These are phyloP conservation scores for Pseudovirgaria hyperparasitica DNA, from an alignment of 2,329 filamentous ascomycete genomes.

Conservation along the genomic window DNA sequence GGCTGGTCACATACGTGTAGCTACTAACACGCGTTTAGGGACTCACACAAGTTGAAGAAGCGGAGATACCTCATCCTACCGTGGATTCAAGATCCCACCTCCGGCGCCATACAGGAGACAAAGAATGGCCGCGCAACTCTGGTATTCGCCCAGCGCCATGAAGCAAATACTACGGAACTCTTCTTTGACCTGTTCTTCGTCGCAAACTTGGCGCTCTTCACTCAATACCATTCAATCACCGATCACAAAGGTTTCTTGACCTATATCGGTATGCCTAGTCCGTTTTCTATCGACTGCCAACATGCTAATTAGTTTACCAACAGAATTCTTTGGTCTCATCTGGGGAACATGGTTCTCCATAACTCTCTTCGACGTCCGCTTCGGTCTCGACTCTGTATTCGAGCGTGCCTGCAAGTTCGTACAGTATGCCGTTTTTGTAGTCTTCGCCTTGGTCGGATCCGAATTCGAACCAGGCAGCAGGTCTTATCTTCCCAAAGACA, in stretches of 20 bases:
- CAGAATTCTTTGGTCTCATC: conserved; percentile 3
- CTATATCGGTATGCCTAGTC: background rate
- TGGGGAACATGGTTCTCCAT: conserved; percentile 6
- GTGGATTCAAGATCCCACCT: conserved; percentile 2
- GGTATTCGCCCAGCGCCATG: conserved; percentile 9
- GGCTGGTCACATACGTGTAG: no score
- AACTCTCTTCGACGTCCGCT: conserved; percentile 4
- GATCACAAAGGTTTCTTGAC: background rate
- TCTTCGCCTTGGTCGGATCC: conserved; percentile 3
- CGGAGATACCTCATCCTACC: no score
- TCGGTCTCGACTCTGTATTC: conserved; percentile 3
- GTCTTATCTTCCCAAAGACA: no score
- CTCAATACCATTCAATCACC: conserved; percentile 2
- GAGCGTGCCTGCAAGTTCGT: conserved; percentile 3
- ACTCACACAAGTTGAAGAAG: no score
- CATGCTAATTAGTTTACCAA: no score
- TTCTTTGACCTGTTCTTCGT: conserved; percentile 7
- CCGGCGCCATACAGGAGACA: conserved; percentile 3
- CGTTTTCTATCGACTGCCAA: no score
- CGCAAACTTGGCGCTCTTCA: conserved; percentile 5
- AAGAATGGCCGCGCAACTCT: no score
- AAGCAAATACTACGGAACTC: conserved; percentile 5
- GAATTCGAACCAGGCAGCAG: conserved; percentile 1
- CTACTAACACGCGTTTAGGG: no score
- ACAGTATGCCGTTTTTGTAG: conserved; percentile 3